Evolutionary conservation across 768 basidiomycete species (phyloP).

Genomic region (Rossbeevera mucosa): DNA sequence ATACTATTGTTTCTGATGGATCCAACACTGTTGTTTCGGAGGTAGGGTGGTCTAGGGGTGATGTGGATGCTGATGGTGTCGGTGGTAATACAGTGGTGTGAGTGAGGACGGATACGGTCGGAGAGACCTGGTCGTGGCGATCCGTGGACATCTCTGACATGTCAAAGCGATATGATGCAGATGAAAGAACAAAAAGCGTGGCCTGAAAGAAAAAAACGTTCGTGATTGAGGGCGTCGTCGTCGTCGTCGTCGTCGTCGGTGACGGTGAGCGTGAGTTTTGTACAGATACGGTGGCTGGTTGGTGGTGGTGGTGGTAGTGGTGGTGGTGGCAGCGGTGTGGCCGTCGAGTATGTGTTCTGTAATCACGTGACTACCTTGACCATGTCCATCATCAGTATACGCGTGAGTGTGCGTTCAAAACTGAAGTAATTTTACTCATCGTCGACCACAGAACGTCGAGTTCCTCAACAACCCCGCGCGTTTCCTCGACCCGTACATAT

Average conservation of each 20-base stretch:
- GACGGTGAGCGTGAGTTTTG: background rate
- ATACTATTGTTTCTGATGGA: conserved; percentile 16
- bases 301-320: conserved; percentile 8
- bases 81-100: conserved; percentile 25
- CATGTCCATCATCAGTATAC: conserved; percentile 70
- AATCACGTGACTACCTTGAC: conserved; percentile 3
- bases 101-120: conserved; percentile 11
- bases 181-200: background rate
- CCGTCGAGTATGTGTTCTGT: too few relatives aligned
- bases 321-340: background rate
- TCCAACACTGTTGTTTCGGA: conserved; percentile 19
- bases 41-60: conserved; percentile 21
- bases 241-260: background rate
- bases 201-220: conserved; percentile 4
- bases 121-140: conserved; percentile 20
- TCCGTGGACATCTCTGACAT: conserved; percentile 24
- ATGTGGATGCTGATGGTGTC: conserved; percentile 12
- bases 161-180: conserved; percentile 21
- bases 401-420: conserved; percentile 40
- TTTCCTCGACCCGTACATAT: conserved; percentile 87
- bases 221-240: conserved; percentile 1
- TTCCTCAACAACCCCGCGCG: conserved; percentile 91
- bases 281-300: conserved; percentile 8
- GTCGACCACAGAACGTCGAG: conserved; percentile 64
- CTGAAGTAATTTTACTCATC: background rate